These are phyloP conservation scores for Nemania diffusa DNA, from an alignment of 2,329 filamentous ascomycete genomes.

Conservation along the genomic window DNA sequence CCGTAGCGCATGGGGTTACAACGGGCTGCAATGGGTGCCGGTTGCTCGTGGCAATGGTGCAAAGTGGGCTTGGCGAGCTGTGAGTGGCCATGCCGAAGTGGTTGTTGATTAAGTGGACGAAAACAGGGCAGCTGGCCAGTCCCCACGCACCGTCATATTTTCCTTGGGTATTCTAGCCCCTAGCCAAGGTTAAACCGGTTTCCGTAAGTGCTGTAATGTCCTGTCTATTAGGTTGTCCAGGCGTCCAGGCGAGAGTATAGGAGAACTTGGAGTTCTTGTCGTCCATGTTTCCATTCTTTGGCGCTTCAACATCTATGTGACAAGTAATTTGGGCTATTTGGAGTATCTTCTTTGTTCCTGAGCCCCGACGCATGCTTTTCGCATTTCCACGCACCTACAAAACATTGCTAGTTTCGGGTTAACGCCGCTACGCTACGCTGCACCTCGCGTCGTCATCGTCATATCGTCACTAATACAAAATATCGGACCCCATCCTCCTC, in stretches of 20 bases:
- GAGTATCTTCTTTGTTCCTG: conserved; percentile 2
- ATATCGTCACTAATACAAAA: conserved; percentile 3
- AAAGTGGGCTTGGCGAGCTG: conserved; percentile 4
- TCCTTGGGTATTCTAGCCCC: conserved; percentile 8
- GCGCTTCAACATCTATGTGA: background rate
- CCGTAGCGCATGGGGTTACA: background rate
- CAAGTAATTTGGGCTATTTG: conserved; percentile 12
- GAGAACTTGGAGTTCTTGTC: background rate
- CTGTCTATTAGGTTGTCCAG: background rate
- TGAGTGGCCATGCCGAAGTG: conserved; percentile 28
- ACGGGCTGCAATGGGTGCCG: conserved; percentile 1
- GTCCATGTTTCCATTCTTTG: background rate
- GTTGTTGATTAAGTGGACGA: conserved; percentile 33
- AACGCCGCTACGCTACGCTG: background rate
- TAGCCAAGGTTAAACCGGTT: conserved; percentile 4
- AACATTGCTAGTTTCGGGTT: conserved; percentile 14
- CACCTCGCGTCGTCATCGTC: conserved; percentile 15
- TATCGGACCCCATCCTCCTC: conserved; percentile 4
- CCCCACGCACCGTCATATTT: conserved; percentile 12
- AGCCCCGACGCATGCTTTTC: background rate
- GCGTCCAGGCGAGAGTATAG: too few relatives aligned
- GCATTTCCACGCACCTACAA: background rate
- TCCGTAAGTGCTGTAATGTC: background rate
- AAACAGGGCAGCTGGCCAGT: background rate
- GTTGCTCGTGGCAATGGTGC: conserved; percentile 38